Evolutionary conservation across 225 moss, liverwort and hornwort genomes (phyloP), one percentile per base, ranked within the genome.

Genomic region (Neckera pumila): DNA sequence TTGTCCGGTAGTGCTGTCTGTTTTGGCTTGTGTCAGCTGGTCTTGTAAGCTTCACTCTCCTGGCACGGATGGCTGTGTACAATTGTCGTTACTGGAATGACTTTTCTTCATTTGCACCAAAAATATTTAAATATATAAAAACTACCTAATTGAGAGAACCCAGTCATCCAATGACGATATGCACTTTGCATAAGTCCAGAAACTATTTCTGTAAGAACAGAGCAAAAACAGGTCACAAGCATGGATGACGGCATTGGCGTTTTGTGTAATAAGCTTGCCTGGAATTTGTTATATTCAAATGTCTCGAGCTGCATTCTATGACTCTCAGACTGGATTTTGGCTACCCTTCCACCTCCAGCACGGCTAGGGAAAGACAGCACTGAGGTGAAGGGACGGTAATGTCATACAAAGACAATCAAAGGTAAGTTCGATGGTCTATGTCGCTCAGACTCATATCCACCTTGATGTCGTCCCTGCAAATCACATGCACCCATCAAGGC

Each of bases 381-480:
- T 70, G 14, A 84, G 58, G 80, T 42, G 8, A 45, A 65, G 38
- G 79, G 33, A 56, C 11, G 27, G 14, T 34, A 64, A 74, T 22
- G 58, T n/a, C 30, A n/a, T 31, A 61, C 42, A 40, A 20, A 81
- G n/a, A 33, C 34, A 31, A 87, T 95, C 80, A 96, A 59, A 96
- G 88, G 86, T 91, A 94, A 57, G 87, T 93, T 91, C 96, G 94
- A 82, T 92, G 91, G 78, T 98, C 96, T 71, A 96, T 86, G 45
- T 96, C 93, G 76, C 91, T 93, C 26, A 93, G 42, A 56, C 91
- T 91, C 64, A 96, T 93, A 59, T 89, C 92, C 43, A 96, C 90
- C 62, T 96, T 94, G 63, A 96, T 90, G 86, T 92, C 89, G 60
- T 97, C 95, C 86, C 97, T 97, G 90, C 45, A 83, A 84, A 84